A percentile compares a stretch with the other conserved stretches of the same genome.
Conservation (phyloP, 768 basidiomycete genomes). For the Russula olivacea region DNA sequence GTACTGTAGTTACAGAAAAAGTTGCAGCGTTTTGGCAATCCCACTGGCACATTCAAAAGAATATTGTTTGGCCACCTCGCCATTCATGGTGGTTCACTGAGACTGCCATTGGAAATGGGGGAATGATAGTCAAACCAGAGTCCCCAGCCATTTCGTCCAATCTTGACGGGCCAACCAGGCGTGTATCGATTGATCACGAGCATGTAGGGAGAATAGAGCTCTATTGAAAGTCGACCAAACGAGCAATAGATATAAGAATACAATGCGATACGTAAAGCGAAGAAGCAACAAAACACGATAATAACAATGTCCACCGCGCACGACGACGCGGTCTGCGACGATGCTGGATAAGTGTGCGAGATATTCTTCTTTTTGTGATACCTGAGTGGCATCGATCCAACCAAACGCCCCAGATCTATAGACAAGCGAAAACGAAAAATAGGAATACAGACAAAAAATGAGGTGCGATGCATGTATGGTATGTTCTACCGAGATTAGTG, state of each 20-base stretch:
- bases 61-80: no score
- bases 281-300: constrained; percentile 10
- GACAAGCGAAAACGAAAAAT: constrained; percentile 12
- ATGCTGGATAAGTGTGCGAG: background rate
- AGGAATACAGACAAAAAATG: constrained; percentile 21
- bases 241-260: constrained; percentile 23
- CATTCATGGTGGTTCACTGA: no score
- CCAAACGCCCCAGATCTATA: constrained; percentile 22
- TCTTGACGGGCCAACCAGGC: background rate
- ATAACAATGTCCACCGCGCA: constrained; percentile 3
- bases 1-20: no score
- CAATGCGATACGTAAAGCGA: constrained; percentile 12
- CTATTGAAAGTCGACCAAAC: constrained; percentile 15
- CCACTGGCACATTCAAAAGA: no score
- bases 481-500: constrained; percentile 21
- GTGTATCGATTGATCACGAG: constrained; percentile 12
- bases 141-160: no score
- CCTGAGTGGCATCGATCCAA: constrained; percentile 14
- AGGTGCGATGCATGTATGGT: constrained; percentile 17
- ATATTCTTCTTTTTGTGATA: background rate
- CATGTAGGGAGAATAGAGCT: background rate
- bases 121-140: no score
- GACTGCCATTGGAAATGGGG: no score
- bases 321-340: constrained; percentile 1
- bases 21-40: no score